Evolutionary conservation across 352 stramenopile genomes (phyloP).

Genomic region (Globisporangium alternatum): DNA sequence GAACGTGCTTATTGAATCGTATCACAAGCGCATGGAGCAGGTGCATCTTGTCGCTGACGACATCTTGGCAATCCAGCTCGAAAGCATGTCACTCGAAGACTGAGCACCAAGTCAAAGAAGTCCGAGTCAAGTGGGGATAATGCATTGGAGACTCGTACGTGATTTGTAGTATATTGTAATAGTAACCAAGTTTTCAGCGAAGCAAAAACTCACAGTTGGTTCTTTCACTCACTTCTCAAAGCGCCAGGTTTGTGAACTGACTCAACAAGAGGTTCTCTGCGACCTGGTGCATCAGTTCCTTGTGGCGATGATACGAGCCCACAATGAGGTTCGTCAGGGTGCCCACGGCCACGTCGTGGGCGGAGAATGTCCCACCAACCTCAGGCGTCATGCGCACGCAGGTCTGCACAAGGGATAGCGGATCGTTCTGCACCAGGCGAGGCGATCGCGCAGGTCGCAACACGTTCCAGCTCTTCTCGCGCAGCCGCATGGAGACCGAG

Average conservation of each 20-base stretch:
- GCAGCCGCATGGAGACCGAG: constrained; percentile 24
- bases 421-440: constrained; percentile 3
- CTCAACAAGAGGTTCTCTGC: not conserved
- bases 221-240: not conserved
- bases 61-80: constrained; percentile 5
- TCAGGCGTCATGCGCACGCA: constrained; percentile 24
- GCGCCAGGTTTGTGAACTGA: not conserved
- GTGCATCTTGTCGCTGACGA: constrained; percentile 8
- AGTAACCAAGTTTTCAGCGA: no score
- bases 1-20: constrained; percentile 11
- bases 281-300: constrained; percentile 29
- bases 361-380: constrained; percentile 13
- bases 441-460: not conserved
- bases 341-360: constrained; percentile 22
- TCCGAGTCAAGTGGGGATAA: no score
- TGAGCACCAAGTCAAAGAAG: not conserved
- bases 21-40: constrained; percentile 13
- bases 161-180: not conserved
- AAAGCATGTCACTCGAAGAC: constrained; percentile 2
- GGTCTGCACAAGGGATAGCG: constrained; percentile 25
- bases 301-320: constrained; percentile 30
- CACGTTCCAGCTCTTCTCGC: constrained; percentile 30
- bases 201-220: no score
- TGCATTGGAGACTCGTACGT: no score
- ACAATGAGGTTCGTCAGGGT: constrained; percentile 28